These are phyloP conservation scores for Capniomyces stellatus DNA, from an alignment of 371 early-diverging fungal species.

Conservation along the genomic window DNA sequence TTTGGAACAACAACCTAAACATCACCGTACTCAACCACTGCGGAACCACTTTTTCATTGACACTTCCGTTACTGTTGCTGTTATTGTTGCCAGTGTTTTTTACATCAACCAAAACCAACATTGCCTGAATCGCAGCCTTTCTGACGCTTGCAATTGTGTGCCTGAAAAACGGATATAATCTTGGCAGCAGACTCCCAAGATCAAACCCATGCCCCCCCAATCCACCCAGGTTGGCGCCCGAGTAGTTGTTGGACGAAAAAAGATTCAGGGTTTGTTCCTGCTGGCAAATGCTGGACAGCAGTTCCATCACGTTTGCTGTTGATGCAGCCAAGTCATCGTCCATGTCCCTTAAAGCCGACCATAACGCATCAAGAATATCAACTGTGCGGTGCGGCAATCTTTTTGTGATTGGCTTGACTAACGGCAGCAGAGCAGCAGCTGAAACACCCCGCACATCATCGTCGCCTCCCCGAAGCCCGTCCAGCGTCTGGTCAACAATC, in stretches of 20 bases:
- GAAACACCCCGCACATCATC: slow-evolving; percentile 90
- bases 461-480: slow-evolving; percentile 51
- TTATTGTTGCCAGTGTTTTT: slow-evolving; percentile 14
- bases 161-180: slow-evolving; percentile 81
- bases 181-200: slow-evolving; percentile 40
- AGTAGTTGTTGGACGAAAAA: background rate
- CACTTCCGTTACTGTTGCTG: background rate
- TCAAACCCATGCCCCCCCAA: slow-evolving; percentile 5
- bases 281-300: slow-evolving; percentile 63
- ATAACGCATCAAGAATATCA: slow-evolving; percentile 56
- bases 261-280: background rate
- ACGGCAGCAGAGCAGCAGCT: slow-evolving; percentile 74
- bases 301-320: slow-evolving; percentile 81
- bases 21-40: slow-evolving; percentile 64
- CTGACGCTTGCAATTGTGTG: slow-evolving; percentile 82
- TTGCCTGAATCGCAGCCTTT: slow-evolving; percentile 59
- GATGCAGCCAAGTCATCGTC: slow-evolving; percentile 86
- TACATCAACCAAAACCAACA: slow-evolving; percentile 56
- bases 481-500: slow-evolving; percentile 30
- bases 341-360: slow-evolving; percentile 63
- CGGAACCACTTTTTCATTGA: slow-evolving; percentile 6
- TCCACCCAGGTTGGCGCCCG: slow-evolving; percentile 7
- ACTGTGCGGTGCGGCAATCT: slow-evolving; percentile 42
- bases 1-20: slow-evolving; percentile 69
- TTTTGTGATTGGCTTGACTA: slow-evolving; percentile 58